phyloP scores from a whole-genome alignment of 208 protist genomes.

The Leishmania guyanensis region DNA sequence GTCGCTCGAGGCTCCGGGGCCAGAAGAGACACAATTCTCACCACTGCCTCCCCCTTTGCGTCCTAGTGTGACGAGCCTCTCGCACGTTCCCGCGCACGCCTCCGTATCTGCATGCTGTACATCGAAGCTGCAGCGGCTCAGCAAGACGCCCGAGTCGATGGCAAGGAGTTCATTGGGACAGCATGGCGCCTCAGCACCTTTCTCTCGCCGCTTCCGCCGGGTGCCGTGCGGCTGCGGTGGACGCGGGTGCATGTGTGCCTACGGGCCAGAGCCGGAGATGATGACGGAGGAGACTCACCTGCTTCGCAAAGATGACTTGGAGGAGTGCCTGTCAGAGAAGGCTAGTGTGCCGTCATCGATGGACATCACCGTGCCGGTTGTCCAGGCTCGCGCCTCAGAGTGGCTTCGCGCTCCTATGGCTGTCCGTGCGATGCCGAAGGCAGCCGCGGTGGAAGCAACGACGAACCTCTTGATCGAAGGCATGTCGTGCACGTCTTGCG shows the following conservation, averaged over 20 bases:
- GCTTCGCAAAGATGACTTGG: background rate
- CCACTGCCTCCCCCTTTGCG: constrained; percentile 5
- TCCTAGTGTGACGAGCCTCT: constrained; percentile 4
- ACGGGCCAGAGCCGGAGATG: constrained; percentile 26
- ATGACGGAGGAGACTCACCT: constrained; percentile 29
- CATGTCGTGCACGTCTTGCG: constrained; percentile 94
- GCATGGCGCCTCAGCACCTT: background rate
- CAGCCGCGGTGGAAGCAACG: background rate
- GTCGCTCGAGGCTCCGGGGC: background rate
- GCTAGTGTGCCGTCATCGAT: background rate
- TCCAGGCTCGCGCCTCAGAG: background rate
- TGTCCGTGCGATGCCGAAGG: background rate
- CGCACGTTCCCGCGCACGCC: background rate
- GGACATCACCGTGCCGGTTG: background rate
- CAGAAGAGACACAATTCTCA: background rate
- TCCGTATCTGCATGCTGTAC: constrained; percentile 5
- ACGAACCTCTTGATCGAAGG: constrained; percentile 73
- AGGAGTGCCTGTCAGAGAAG: background rate
- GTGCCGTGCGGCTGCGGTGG: constrained; percentile 31
- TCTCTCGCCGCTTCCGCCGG: constrained; percentile 19
- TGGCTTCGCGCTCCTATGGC: background rate
- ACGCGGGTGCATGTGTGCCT: constrained; percentile 31
- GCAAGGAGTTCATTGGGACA: background rate
- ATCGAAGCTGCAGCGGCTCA: background rate
- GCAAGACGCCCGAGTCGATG: background rate